These are phyloP conservation scores for Sclerotinia trifoliorum DNA, from an alignment of 2,329 filamentous ascomycete genomes.

Conservation along the genomic window DNA sequence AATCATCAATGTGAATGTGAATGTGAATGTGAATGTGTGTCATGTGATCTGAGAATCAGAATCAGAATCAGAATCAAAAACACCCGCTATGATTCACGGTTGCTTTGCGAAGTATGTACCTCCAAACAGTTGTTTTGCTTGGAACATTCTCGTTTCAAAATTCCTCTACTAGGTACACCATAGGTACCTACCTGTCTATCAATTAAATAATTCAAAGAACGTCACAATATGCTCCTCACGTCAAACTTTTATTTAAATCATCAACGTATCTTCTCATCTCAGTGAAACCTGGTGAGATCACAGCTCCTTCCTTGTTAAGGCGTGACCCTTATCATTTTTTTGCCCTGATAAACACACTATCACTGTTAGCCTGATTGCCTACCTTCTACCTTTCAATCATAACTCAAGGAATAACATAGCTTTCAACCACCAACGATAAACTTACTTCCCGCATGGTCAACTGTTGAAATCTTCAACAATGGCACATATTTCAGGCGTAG, in stretches of 20 bases:
- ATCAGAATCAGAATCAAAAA: too few species aligned
- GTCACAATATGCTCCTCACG: neutral
- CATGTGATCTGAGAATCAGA: too few species aligned
- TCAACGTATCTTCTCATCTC: neutral
- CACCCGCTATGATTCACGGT: neutral
- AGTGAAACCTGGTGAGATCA: neutral
- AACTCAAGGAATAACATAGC: neutral
- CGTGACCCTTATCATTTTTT: neutral
- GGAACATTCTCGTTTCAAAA: neutral
- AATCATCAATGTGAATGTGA: too few species aligned
- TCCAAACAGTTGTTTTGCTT: neutral
- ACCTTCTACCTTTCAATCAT: neutral
- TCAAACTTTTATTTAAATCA: neutral
- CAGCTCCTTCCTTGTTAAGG: neutral
- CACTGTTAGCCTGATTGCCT: neutral
- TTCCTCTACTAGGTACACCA: neutral
- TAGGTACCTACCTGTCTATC: neutral
- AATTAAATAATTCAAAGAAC: neutral
- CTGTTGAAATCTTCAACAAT: constrained; percentile 43
- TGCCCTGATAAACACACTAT: neutral
- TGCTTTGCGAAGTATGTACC: neutral
- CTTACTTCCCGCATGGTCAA: neutral
- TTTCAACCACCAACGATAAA: neutral
- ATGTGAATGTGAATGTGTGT: too few species aligned
- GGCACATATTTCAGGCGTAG: constrained; percentile 60